Evolutionary conservation across 1,139 yeast genomes (phyloP), one percentile per base, ranked within the genome.

Genomic region (Candida sanyaensis): DNA sequence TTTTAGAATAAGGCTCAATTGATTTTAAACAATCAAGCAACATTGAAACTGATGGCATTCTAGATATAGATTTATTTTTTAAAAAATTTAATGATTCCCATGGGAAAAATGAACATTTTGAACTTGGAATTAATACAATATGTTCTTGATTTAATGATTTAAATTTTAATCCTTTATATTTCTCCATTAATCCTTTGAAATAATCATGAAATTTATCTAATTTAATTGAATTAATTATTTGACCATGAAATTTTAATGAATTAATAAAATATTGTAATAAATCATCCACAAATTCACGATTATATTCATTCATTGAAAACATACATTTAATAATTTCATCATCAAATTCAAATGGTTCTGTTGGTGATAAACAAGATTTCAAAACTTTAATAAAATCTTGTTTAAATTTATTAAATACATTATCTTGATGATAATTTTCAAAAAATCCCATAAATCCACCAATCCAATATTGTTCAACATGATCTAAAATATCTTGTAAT

Each of bases 41-140:
- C 42, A 75, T 59, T 1, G 66, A 60, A 9, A 88, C 58, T 0
- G 96, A 86, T 0, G 97, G 96, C 62, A 91, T 80, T 50, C 98
- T 73, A 0, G 96, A 80, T 0, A 88, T 78, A 0, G 96, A 83
- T 39, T 67, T 69, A 0, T 61, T 60, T 42, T 78, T 65, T 48
- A 92, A 63, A 42, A 78, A 73, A 0, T 83, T 77, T 32, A 92
- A 63, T 0, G 91, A 84, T 61, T 93, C 99, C 98, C 98, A 93
- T 0, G 98, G 98, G 42, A 93, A 74, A 28, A 69, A 66, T 10
- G 81, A 80, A 55, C 95, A 84, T 7, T 70, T 69, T 40, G 83
- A 75, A 42, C 91, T 85, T 3, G 90, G 80, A 8, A 93, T 71
- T 44, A 93, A 68, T 2, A 92, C 82, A 1, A 85, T 71, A 62